Evolutionary conservation across 2,329 filamentous ascomycete species (phyloP).

Genomic region (Stromatinia cepivora): DNA sequence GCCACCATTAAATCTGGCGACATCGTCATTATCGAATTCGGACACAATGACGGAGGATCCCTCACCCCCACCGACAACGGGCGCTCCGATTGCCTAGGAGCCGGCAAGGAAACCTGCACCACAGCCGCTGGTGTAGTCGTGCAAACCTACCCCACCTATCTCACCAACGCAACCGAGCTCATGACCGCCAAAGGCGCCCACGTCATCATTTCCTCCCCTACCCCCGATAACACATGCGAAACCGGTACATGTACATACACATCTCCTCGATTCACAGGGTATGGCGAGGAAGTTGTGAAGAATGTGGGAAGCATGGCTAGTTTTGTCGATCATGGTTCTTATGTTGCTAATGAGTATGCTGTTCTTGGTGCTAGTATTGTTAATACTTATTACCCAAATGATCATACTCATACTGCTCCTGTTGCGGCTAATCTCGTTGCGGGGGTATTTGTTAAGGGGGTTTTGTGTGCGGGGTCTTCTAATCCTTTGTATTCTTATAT

Average conservation of each 20-base stretch:
- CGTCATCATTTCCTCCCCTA: conserved; percentile 61
- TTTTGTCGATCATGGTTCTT: conserved; percentile 60
- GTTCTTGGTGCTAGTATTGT: conserved; percentile 49
- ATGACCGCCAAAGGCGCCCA: conserved; percentile 55
- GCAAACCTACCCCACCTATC: conserved; percentile 39
- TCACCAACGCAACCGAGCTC: conserved; percentile 34
- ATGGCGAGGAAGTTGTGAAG: conserved; percentile 50
- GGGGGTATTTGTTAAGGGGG: not conserved
- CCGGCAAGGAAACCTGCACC: conserved; percentile 49
- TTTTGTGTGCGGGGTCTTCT: conserved; percentile 4
- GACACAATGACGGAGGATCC: conserved; percentile 67
- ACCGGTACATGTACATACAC: conserved; percentile 50
- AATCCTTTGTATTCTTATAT: conserved; percentile 8
- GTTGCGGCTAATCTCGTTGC: conserved; percentile 55
- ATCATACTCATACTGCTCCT: conserved; percentile 62
- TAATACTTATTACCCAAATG: conserved; percentile 53
- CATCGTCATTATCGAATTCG: conserved; percentile 59
- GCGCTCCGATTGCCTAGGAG: conserved; percentile 55
- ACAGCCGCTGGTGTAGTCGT: conserved; percentile 48
- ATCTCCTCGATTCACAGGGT: conserved; percentile 57
- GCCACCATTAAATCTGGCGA: conserved; percentile 41
- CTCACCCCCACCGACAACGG: conserved; percentile 56
- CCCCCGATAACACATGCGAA: conserved; percentile 65
- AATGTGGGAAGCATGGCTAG: conserved; percentile 42
- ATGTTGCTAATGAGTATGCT: conserved; percentile 52